Base-by-base conservation (phyloP, 75 land plant species). In the Azolla pinnata region DNA sequence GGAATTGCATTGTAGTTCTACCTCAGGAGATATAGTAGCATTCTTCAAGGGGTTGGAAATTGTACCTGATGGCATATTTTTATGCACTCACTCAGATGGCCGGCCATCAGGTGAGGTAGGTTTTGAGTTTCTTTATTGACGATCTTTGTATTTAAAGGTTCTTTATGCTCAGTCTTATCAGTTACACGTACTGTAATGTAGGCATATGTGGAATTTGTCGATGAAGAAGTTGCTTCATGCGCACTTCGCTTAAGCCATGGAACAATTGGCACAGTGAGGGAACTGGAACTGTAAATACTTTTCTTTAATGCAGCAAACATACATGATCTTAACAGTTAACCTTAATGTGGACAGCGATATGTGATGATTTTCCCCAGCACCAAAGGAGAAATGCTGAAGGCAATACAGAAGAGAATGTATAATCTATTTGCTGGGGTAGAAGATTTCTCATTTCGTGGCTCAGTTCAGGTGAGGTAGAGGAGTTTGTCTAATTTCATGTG, bases 351-450 rank as follows among this genome's bases (percentile, higher is more conserved):
- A 38, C 75, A 73, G 75, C 75, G 75, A 10, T 73, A 66, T 56
- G 75, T 73, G 34, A 70, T 67, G 21, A 64, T 73, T 31, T 73
- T 60, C 34, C 68, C 54, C 8, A 73, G 75, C 54, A 73, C 70
- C 25, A 73, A 73, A 61, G 75, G 75, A 19, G 75, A 73, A 29
- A 73, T 73, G 75, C 60, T 73, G 75, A 73, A 70, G 10, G 70
- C 75, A 14, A 71, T 73, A 17, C 75, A 73, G 60, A 68, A 73
- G 35, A 48, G 68, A 14, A 61, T 73, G 75, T 73, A 64, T 45
- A 50, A 47, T 57, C 51, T 68, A 64, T 71, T 71, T 59, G 57
- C 74, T 29, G 74, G 74, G 27, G 56, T 53, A 25, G 74, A 64
- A 21, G 60, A 64, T 35, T 63, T 70, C 44, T 64, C 73, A 38